Percentiles rank a stretch among this genome's conserved stretches.
Evolutionary conservation across 1,139 yeast species (phyloP).

Genomic region (Geotrichum fermentans): DNA sequence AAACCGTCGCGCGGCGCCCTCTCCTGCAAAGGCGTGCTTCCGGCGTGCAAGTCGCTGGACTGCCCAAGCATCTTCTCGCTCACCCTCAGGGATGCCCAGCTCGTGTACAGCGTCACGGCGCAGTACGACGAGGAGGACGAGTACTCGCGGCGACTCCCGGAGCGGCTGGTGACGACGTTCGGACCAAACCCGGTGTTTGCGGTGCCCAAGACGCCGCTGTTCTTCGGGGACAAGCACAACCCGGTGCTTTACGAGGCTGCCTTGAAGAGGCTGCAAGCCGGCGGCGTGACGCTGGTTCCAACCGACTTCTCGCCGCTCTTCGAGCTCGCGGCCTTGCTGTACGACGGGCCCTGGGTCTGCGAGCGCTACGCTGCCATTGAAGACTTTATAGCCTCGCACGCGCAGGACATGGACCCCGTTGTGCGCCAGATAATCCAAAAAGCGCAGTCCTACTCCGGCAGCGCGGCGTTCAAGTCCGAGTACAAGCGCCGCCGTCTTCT

Average conservation of each 20-base stretch:
- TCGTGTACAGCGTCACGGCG: slow-evolving; percentile 64
- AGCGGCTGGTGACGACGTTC: slow-evolving; percentile 57
- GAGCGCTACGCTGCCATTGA: slow-evolving; percentile 83
- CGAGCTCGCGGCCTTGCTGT: slow-evolving; percentile 76
- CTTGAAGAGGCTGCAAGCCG: slow-evolving; percentile 48
- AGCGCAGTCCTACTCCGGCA: slow-evolving; percentile 74
- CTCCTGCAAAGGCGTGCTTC: slow-evolving; percentile 84
- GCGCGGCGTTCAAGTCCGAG: slow-evolving; percentile 76
- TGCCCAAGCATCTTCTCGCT: slow-evolving; percentile 85
- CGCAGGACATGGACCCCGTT: slow-evolving; percentile 71
- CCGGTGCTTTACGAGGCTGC: slow-evolving; percentile 62
- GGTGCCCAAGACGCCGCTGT: slow-evolving; percentile 63
- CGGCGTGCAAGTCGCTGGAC: slow-evolving; percentile 92
- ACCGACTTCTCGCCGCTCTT: slow-evolving; percentile 69
- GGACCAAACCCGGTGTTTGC: slow-evolving; percentile 61
- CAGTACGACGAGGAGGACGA: slow-evolving; percentile 69
- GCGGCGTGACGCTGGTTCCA: slow-evolving; percentile 56
- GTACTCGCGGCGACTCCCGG: slow-evolving; percentile 74
- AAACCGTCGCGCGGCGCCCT: slow-evolving; percentile 89
- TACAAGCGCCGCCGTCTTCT: slow-evolving; percentile 74
- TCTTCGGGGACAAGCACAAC: slow-evolving; percentile 79
- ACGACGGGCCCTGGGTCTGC: slow-evolving; percentile 98
- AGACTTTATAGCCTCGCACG: slow-evolving; percentile 63
- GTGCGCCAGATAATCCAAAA: slow-evolving; percentile 68
- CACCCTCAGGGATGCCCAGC: slow-evolving; percentile 77